These are phyloP conservation scores for Pezicula rhizophila DNA, from an alignment of 2,329 filamentous ascomycete genomes.

Conservation along the genomic window DNA sequence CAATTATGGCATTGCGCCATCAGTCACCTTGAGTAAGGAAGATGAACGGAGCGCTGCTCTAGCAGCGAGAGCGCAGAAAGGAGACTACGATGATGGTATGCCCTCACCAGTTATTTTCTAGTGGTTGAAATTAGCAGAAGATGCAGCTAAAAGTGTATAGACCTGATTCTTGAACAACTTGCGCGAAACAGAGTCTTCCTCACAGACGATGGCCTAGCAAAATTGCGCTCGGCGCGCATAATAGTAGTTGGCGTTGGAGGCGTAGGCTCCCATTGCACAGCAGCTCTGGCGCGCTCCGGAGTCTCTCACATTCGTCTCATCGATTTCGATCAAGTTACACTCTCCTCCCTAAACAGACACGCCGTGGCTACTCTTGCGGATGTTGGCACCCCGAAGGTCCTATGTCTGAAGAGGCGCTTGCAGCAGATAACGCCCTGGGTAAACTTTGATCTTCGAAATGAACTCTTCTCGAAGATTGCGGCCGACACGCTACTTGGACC, in stretches of 20 bases:
- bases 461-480: constrained; percentile 68
- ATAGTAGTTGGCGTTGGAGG: constrained; percentile 90
- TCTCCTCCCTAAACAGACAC: constrained; percentile 93
- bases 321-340: constrained; percentile 95
- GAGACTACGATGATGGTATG: constrained; percentile 54
- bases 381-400: constrained; percentile 87
- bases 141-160: constrained; percentile 33
- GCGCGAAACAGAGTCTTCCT: constrained; percentile 91
- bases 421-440: constrained; percentile 90
- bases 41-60: constrained; percentile 54
- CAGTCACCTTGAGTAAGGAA: constrained; percentile 44
- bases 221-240: constrained; percentile 76
- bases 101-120: neutral
- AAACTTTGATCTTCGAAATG: constrained; percentile 76
- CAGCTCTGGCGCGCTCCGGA: constrained; percentile 81
- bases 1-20: constrained; percentile 37
- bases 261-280: constrained; percentile 86
- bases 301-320: constrained; percentile 83
- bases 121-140: neutral
- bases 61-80: constrained; percentile 53
- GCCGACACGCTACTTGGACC: constrained; percentile 62
- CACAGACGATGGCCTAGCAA: constrained; percentile 70
- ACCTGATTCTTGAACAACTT: constrained; percentile 89
- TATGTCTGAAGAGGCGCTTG: constrained; percentile 71
- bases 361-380: constrained; percentile 90